Evolutionary conservation across 75 land plant genomes (phyloP).

Genomic region (Ceratopteris richardii): DNA sequence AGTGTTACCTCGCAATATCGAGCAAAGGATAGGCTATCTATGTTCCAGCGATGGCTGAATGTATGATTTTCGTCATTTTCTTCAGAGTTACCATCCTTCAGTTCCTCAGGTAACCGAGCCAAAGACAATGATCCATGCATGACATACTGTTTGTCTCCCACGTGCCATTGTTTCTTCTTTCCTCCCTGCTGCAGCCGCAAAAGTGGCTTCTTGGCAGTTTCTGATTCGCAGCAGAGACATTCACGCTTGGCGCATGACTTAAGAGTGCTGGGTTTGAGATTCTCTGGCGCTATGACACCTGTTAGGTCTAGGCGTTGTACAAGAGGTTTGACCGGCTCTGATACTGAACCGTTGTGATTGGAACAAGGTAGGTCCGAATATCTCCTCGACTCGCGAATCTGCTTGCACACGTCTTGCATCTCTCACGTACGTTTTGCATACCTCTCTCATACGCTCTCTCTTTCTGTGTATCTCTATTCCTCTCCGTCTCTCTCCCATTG

Average conservation of each 20-base stretch:
- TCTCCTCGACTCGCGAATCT: too few relatives aligned
- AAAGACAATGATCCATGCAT: background rate
- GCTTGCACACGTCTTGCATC: too few relatives aligned
- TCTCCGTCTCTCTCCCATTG: too few relatives aligned
- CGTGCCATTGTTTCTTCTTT: background rate
- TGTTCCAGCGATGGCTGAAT: conserved; percentile 4
- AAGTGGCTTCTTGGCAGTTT: background rate
- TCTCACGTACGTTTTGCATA: too few relatives aligned
- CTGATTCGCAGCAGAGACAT: background rate
- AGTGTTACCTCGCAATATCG: background rate
- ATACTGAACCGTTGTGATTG: too few relatives aligned
- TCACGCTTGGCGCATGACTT: conserved; percentile 2
- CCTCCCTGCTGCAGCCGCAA: background rate
- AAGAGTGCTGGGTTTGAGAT: background rate
- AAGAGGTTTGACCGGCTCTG: too few relatives aligned
- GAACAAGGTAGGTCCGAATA: too few relatives aligned
- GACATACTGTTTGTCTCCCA: too few relatives aligned
- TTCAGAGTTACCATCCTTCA: background rate
- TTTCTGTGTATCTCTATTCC: too few relatives aligned
- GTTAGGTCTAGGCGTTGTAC: too few relatives aligned
- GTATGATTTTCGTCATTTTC: background rate
- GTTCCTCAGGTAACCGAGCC: background rate
- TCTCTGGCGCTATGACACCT: too few relatives aligned
- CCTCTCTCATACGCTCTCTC: too few relatives aligned
- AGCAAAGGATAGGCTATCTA: background rate